phyloP scores from a whole-genome alignment of 2,329 filamentous ascomycete genomes.

The Fusarium albidum region DNA sequence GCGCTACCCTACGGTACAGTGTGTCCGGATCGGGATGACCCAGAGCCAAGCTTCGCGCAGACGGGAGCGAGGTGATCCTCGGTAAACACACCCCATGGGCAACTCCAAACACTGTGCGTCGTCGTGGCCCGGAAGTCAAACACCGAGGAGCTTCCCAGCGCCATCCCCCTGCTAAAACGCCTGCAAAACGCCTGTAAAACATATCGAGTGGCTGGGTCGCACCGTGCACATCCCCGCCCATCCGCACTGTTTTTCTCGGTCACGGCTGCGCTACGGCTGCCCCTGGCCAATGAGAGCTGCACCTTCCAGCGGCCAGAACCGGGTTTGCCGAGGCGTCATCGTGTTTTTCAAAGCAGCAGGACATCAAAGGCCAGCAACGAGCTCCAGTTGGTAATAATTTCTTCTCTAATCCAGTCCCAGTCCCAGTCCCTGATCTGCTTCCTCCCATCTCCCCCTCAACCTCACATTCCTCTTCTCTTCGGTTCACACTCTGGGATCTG shows the following conservation, averaged over 20 bases:
- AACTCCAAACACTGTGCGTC: slow-evolving; percentile 36
- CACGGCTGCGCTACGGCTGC: slow-evolving; percentile 26
- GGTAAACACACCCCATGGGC: slow-evolving; percentile 33
- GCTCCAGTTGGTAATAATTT: slow-evolving; percentile 38
- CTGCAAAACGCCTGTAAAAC: slow-evolving; percentile 11
- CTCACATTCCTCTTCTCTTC: slow-evolving; percentile 29
- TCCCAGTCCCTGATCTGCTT: slow-evolving; percentile 16
- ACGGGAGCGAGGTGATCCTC: slow-evolving; percentile 28
- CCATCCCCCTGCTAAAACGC: neutral
- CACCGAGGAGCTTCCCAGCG: slow-evolving; percentile 20
- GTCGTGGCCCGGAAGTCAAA: slow-evolving; percentile 25
- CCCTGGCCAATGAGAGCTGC: slow-evolving; percentile 31
- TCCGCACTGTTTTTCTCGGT: slow-evolving; percentile 34
- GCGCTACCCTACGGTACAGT: slow-evolving; percentile 31
- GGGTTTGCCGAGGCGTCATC: slow-evolving; percentile 43
- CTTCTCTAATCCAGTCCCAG: slow-evolving; percentile 27
- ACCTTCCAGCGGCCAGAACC: slow-evolving; percentile 37
- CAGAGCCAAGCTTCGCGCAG: slow-evolving; percentile 18
- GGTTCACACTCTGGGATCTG: slow-evolving; percentile 28
- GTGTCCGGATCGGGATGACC: slow-evolving; percentile 25
- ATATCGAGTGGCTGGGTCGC: slow-evolving; percentile 30
- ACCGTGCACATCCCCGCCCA: slow-evolving; percentile 22
- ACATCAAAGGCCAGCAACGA: slow-evolving; percentile 39
- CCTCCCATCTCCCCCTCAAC: slow-evolving; percentile 19
- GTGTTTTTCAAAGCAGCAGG: slow-evolving; percentile 38